phyloP scores from a whole-genome alignment of 805 yeast species.

The Scheffersomyces amazonensis region DNA sequence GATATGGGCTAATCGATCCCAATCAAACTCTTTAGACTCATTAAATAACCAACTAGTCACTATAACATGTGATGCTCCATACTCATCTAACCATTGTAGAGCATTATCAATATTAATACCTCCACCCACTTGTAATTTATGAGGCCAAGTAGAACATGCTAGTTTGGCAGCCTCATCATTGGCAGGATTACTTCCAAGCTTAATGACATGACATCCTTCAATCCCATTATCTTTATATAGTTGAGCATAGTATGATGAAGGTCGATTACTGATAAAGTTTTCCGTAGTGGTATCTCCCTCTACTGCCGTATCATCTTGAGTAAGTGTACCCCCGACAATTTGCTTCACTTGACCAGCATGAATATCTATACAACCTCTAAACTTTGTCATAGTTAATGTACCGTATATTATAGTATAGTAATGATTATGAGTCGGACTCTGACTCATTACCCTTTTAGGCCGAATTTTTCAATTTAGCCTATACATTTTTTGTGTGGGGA shows the following conservation, averaged over 20 bases:
- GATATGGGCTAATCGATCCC: constrained; percentile 51
- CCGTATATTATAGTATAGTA: no score
- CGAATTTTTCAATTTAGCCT: no score
- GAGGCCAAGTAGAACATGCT: constrained; percentile 76
- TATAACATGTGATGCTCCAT: constrained; percentile 82
- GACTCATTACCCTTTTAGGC: no score
- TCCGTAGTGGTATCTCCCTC: constrained; percentile 23
- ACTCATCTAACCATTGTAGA: constrained; percentile 62
- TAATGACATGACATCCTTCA: constrained; percentile 87
- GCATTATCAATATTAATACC: constrained; percentile 82
- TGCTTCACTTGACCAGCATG: constrained; percentile 96
- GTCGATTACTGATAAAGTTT: constrained; percentile 74
- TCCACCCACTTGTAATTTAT: constrained; percentile 82
- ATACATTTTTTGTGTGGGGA: no score
- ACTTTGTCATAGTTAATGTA: constrained; percentile 63
- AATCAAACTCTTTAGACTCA: constrained; percentile 41
- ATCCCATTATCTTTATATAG: constrained; percentile 61
- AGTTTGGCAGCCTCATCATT: constrained; percentile 81
- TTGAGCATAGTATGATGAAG: constrained; percentile 72
- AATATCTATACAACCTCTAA: constrained; percentile 92
- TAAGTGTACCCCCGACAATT: constrained; percentile 90
- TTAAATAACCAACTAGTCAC: constrained; percentile 91
- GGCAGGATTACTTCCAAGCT: constrained; percentile 70
- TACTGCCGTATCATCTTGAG: constrained; percentile 39
- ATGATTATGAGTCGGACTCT: no score